Conservation (phyloP, 129 eudicot genomes). For the Escallonia rubra region DNA sequence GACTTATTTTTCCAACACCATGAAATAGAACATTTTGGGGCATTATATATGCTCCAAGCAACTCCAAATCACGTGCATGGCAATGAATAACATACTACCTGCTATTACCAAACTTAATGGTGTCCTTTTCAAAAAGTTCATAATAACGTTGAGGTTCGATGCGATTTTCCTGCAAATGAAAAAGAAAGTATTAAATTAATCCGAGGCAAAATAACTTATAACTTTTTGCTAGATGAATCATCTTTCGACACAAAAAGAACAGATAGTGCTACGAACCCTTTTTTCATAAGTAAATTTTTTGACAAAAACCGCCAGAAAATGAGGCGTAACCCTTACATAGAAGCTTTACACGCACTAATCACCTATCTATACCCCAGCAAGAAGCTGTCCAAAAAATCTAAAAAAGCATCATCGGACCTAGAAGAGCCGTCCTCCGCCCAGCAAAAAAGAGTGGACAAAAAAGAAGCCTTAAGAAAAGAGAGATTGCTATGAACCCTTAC, state of each 20-base stretch:
- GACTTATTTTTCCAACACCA: neutral
- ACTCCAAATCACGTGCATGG: neutral
- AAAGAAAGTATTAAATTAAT: conserved; percentile 13
- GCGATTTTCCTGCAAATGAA: conserved; percentile 62
- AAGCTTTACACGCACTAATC: no score
- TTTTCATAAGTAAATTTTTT: no score
- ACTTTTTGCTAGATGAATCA: neutral
- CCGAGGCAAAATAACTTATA: neutral
- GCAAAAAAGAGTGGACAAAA: no score
- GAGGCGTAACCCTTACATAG: no score
- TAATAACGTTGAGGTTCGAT: conserved; percentile 88
- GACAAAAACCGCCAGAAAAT: no score
- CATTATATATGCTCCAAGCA: neutral
- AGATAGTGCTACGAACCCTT: no score
- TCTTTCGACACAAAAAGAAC: no score
- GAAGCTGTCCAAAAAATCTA: no score
- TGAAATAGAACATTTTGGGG: neutral
- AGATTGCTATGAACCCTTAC: conserved; percentile 37
- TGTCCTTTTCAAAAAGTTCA: conserved; percentile 84
- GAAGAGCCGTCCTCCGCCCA: no score
- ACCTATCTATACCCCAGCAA: no score
- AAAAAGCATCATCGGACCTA: no score
- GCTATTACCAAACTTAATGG: conserved; percentile 89
- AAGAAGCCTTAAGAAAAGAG: neutral
- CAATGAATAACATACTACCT: conserved; percentile 44